phyloP scores from a whole-genome alignment of 495 filamentous ascomycete species.

The Cetradonia linearis region DNA sequence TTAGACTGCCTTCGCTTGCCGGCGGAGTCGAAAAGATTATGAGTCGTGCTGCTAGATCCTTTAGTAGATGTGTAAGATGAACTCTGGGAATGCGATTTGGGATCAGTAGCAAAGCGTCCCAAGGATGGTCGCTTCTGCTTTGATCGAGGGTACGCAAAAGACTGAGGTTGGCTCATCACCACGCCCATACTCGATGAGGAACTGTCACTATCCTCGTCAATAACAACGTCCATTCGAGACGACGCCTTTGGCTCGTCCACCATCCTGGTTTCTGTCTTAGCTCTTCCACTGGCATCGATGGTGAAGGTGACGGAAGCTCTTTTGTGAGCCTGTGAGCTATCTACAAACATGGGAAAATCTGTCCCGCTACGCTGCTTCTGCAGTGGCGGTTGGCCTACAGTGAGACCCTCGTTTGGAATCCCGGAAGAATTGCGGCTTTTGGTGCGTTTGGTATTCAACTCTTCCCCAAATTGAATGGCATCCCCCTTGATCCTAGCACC shows the following conservation, averaged over 20 bases:
- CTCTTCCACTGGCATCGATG: constrained; percentile 62
- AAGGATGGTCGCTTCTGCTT: constrained; percentile 34
- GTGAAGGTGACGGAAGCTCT: constrained; percentile 54
- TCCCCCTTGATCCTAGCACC: constrained; percentile 53
- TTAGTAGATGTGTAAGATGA: constrained; percentile 39
- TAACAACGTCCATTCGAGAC: constrained; percentile 37
- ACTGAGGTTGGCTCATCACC: constrained; percentile 51
- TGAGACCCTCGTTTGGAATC: neutral
- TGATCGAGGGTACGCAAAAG: constrained; percentile 49
- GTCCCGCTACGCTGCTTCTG: constrained; percentile 7
- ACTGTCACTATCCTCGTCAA: constrained; percentile 39
- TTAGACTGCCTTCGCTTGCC: constrained; percentile 6
- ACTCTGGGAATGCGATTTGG: constrained; percentile 41
- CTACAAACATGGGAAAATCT: neutral
- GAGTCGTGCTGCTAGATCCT: constrained; percentile 24
- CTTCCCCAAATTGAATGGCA: constrained; percentile 36
- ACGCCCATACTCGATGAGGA: constrained; percentile 57
- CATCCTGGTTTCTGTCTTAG: constrained; percentile 58
- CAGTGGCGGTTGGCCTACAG: neutral
- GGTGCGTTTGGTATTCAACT: constrained; percentile 5
- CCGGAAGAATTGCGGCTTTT: constrained; percentile 13
- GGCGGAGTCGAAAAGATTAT: neutral
- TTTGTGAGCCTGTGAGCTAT: constrained; percentile 20
- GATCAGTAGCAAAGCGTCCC: constrained; percentile 47
- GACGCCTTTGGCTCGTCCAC: constrained; percentile 35